Base-by-base conservation (phyloP, 306 rosid species). In the Trifolium repens region DNA sequence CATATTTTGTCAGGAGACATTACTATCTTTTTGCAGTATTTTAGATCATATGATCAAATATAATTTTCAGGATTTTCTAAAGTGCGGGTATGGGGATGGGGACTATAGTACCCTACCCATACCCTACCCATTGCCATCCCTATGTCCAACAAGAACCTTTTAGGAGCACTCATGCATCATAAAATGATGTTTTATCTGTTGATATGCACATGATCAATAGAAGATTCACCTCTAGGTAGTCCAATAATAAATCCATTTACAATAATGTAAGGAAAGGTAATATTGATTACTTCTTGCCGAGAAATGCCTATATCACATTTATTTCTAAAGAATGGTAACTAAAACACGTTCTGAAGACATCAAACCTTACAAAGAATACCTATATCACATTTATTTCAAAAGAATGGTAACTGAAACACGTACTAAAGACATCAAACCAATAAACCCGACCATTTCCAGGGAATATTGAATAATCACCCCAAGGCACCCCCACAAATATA, bases 371-470 rank as follows among this genome's bases (percentile, higher is more conserved):
- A 32, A 32, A 32, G 35, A 32, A 32, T 32, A 32, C 35, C 35
- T 32, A 32, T 32, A 32, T 32, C 35, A 32, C 35, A 32, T 32
- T 32, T 32, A 32, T 32, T 32, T 32, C 35, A 6, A 32, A 32
- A 32, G 35, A 32, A 32, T 30, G 34, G 34, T 30, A 30, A 30
- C 34, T 30, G 34, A 30, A 30, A 30, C 34, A 30, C 34, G 5
- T 30, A 30, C 34, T 30, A 30, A 30, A 30, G n/a, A 46, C 46
- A 65, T 46, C 43, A 64, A 78, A 74, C 69, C 60, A 19, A 24
- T 61, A 64, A 79, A 74, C 53, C 47, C 27, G 15, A 59, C 37
- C 30, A 67, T 59, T 54, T 73, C 49, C 39, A 65, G 8, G 71
- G 55, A 26, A 67, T 30, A 53, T 9, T 34, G 47, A 62, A 76